phyloP scores from a whole-genome alignment of 257 asterid species.

The Sherardia arvensis region DNA sequence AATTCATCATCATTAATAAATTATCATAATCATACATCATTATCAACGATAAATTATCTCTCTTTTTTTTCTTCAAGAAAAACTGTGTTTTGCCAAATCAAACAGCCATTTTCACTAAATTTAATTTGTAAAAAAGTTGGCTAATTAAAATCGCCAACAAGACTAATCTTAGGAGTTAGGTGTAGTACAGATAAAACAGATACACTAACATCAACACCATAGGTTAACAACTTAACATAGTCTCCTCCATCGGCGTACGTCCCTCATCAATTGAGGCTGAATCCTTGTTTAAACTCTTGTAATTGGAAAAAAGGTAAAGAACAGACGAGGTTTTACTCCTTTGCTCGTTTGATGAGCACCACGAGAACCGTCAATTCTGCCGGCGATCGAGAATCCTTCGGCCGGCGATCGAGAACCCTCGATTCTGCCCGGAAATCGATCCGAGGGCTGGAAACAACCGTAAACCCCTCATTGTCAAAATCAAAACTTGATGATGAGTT shows the following conservation, averaged over 20 bases:
- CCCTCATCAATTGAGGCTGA: slow-evolving; percentile 17
- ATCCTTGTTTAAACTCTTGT: slow-evolving; percentile 23
- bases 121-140: not conserved
- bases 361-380: no score
- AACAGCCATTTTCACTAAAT: no score
- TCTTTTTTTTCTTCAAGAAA: no score
- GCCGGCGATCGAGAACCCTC: slow-evolving; percentile 34
- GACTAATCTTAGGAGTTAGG: not conserved
- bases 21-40: no score
- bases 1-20: no score
- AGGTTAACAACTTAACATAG: slow-evolving; percentile 17
- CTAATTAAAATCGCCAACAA: not conserved
- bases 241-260: slow-evolving; percentile 19
- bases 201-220: not conserved
- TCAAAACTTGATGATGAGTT: slow-evolving; percentile 22
- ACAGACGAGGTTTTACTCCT: slow-evolving; percentile 36
- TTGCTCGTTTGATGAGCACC: slow-evolving; percentile 16
- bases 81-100: no score
- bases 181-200: not conserved
- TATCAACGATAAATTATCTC: no score
- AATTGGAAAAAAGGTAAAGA: slow-evolving; percentile 50
- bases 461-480: slow-evolving; percentile 19
- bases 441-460: not conserved
- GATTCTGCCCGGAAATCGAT: slow-evolving; percentile 31
- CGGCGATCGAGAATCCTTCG: no score